Conservation (phyloP, 352 stramenopile genomes). For the Phytophthora chlamydospora region DNA sequence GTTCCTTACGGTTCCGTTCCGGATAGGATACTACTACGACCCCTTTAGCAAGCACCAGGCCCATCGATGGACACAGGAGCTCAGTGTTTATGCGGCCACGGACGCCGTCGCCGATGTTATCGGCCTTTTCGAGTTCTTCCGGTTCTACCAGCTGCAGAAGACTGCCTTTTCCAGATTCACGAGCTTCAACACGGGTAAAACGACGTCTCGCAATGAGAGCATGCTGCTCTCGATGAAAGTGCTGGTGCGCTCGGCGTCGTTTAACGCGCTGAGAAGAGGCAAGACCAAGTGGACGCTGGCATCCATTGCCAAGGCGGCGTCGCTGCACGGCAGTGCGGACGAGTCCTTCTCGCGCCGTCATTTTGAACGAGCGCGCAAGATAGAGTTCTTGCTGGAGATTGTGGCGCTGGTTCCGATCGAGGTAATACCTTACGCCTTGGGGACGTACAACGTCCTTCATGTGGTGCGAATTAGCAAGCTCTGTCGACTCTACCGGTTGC, state of each 20-base stretch:
- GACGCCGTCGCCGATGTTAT: slow-evolving; percentile 25
- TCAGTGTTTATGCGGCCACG: slow-evolving; percentile 14
- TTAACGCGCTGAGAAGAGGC: background rate
- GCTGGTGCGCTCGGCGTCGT: slow-evolving; percentile 14
- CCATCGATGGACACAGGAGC: slow-evolving; percentile 19
- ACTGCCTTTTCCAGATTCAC: slow-evolving; percentile 10
- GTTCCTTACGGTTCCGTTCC: slow-evolving; percentile 28
- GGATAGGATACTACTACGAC: slow-evolving; percentile 32
- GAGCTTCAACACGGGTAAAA: slow-evolving; percentile 12
- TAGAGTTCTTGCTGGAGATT: slow-evolving; percentile 60
- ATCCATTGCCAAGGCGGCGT: slow-evolving; percentile 2
- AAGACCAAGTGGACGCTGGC: slow-evolving; percentile 32
- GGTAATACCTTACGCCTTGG: slow-evolving; percentile 42
- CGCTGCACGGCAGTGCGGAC: background rate
- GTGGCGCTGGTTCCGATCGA: slow-evolving; percentile 62
- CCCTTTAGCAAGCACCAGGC: slow-evolving; percentile 1
- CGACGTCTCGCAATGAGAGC: background rate
- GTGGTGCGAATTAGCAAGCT: slow-evolving; percentile 68
- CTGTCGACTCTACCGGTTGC: slow-evolving; percentile 55
- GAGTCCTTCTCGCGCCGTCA: slow-evolving; percentile 1
- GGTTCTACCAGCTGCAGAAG: slow-evolving; percentile 17
- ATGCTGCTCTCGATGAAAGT: background rate
- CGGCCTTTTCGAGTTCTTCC: slow-evolving; percentile 18
- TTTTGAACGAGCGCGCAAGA: slow-evolving; percentile 18
- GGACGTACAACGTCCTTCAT: slow-evolving; percentile 61